Conservation (phyloP, 768 basidiomycete genomes). For the Suillus americanus region DNA sequence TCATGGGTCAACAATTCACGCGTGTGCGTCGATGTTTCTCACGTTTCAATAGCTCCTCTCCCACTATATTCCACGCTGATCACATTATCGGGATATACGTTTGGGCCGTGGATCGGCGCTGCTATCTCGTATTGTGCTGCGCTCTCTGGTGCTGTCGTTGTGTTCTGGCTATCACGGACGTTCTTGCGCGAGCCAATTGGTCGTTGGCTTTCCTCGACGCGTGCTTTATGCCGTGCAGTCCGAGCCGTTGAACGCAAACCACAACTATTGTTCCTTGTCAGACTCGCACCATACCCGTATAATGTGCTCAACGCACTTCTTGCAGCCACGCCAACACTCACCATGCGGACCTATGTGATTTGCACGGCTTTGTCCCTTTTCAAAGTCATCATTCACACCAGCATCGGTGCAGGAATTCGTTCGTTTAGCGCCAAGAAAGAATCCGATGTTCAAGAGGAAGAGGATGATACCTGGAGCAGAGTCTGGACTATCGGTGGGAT, state of each 20-base stretch:
- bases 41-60: slow-evolving; percentile 62
- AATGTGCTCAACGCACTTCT: slow-evolving; percentile 96
- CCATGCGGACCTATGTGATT: slow-evolving; percentile 71
- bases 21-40: slow-evolving; percentile 11
- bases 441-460: slow-evolving; percentile 38
- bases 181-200: slow-evolving; percentile 72
- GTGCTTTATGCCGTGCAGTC: slow-evolving; percentile 76
- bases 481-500: slow-evolving; percentile 72
- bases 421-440: slow-evolving; percentile 66
- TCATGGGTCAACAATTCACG: slow-evolving; percentile 12
- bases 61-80: slow-evolving; percentile 94
- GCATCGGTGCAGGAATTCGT: slow-evolving; percentile 80
- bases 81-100: slow-evolving; percentile 89
- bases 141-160: slow-evolving; percentile 78
- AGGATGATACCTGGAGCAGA: slow-evolving; percentile 47
- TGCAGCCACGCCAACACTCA: slow-evolving; percentile 82
- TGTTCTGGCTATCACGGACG: slow-evolving; percentile 77
- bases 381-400: slow-evolving; percentile 91
- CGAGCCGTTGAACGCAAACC: slow-evolving; percentile 87
- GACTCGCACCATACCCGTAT: slow-evolving; percentile 89
- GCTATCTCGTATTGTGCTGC: slow-evolving; percentile 87
- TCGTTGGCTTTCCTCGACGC: slow-evolving; percentile 68
- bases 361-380: slow-evolving; percentile 83
- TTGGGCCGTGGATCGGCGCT: slow-evolving; percentile 81
- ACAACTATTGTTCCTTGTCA: slow-evolving; percentile 85